Evolutionary conservation across 305 asterid species (phyloP).

Genomic region (Fraxinus velutina): DNA sequence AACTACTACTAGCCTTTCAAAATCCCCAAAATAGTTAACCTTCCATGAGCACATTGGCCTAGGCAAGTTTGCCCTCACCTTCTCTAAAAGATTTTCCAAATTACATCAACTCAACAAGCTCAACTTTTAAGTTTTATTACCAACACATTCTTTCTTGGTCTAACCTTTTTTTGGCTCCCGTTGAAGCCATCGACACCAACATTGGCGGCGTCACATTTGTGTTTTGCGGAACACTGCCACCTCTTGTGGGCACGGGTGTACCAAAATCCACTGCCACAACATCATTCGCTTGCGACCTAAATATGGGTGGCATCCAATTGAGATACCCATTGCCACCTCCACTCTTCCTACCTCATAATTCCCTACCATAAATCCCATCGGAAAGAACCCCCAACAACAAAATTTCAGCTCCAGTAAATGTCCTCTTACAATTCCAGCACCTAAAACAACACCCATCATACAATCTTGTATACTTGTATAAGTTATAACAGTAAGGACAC

Average conservation of each 20-base stretch:
- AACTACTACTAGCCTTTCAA: neutral
- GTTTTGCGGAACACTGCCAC: neutral
- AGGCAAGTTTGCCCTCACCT: neutral
- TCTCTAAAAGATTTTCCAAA: neutral
- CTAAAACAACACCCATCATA: conserved; percentile 72
- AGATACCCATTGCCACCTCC: conserved; percentile 36
- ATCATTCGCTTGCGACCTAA: conserved; percentile 21
- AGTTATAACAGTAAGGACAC: conserved; percentile 79
- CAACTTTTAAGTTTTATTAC: neutral
- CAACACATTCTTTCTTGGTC: conserved; percentile 41
- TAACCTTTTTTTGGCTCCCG: conserved; percentile 39
- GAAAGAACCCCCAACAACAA: conserved; percentile 70
- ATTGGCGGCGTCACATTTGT: neutral
- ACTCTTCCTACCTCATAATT: conserved; percentile 24
- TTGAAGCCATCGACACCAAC: neutral
- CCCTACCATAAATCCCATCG: conserved; percentile 62
- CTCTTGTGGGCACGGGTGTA: neutral
- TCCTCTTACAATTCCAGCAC: conserved; percentile 66
- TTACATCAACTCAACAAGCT: neutral
- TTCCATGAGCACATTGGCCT: neutral
- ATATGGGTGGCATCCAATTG: conserved; percentile 80
- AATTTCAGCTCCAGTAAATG: conserved; percentile 67
- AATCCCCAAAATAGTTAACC: neutral
- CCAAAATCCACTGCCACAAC: neutral
- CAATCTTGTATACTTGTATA: conserved; percentile 58